Percentiles rank a stretch among this genome's conserved stretches.
Evolutionary conservation across 441 rosid species (phyloP).

Genomic region (Biscutella laevigata): DNA sequence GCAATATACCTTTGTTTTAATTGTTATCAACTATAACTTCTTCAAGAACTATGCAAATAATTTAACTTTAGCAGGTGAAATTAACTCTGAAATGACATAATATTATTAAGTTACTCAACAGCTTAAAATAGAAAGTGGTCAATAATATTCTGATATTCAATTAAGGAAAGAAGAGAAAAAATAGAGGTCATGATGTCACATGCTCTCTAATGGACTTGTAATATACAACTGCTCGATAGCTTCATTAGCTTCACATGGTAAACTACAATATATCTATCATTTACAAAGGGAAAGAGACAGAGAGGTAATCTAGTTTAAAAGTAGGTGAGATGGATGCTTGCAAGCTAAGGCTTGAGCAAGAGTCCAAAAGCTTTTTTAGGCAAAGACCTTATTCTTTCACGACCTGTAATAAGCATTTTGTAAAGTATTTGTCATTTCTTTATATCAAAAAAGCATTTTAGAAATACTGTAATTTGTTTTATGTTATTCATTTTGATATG

Average conservation of each 20-base stretch:
- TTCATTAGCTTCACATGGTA: too few species aligned
- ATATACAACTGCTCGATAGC: background rate
- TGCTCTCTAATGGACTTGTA: conserved; percentile 9
- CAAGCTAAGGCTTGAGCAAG: conserved; percentile 23
- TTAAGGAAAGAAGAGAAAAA: background rate
- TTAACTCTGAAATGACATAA: too few species aligned
- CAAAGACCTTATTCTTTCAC: conserved; percentile 9
- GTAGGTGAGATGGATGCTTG: conserved; percentile 20
- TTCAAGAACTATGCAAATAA: too few species aligned
- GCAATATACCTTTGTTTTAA: too few species aligned
- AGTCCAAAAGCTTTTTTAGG: conserved; percentile 20
- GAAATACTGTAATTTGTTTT: conserved; percentile 1
- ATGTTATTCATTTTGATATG: conserved; percentile 6
- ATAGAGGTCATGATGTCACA: conserved; percentile 6
- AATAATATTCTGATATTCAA: background rate
- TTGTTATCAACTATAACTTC: too few species aligned
- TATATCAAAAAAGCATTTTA: background rate
- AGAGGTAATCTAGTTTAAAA: background rate
- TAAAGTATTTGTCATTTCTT: background rate
- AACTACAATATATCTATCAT: background rate
- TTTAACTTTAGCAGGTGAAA: too few species aligned
- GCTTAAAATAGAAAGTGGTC: conserved; percentile 5
- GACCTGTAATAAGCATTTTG: background rate
- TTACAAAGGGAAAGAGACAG: background rate
- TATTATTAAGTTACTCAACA: too few species aligned